Evolutionary conservation across 2,329 filamentous ascomycete species (phyloP), one percentile per base, ranked within the genome.

Genomic region (Remersonia thermophila): DNA sequence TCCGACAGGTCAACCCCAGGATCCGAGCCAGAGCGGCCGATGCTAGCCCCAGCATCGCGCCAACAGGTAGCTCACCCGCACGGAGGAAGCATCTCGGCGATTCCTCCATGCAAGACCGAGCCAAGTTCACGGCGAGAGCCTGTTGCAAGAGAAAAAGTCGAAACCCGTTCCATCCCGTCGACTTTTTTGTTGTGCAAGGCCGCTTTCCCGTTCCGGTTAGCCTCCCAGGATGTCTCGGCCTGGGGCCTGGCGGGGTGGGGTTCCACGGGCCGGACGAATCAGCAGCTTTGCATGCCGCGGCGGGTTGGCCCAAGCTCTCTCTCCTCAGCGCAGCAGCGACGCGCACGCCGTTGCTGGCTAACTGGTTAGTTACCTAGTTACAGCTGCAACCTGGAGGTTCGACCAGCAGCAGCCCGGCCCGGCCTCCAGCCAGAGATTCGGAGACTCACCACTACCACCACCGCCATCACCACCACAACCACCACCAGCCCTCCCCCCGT

Each of bases 341-440:
- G 45, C 47, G 49, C 49, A 51, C 43, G 41, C 41, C 42, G 37
- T 43, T 23, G 20, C 40, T 49, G 48, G 47, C 47, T 51, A 43
- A 44, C 35, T 28, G 34, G 7, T 12, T 27, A 12, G 25, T 7
- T 7, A 27, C 7, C 25, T 27, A 8, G 25, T 7, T 27, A 12
- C 25, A 27, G 7, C 25, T 7, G 12, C 12, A 27, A 27, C 12
- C 25, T 7, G 12, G 7, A 8, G 25, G 25, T 8, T 8, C 25
- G 7, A 28, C 11, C 27, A 14, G 11, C 27, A 7, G 11, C 27
- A 28, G 27, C 12, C 6, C 27, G 11, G 12, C 25, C 12, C 33
- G 10, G 12, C 11, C 20, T n/a, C n/a, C n/a, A n/a, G n/a, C n/a
- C n/a, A n/a, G n/a, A n/a, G n/a, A n/a, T n/a, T n/a, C n/a, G n/a